phyloP scores from a whole-genome alignment of 1,284 basidiomycete genomes.

The Ceratobasidium sp. region DNA sequence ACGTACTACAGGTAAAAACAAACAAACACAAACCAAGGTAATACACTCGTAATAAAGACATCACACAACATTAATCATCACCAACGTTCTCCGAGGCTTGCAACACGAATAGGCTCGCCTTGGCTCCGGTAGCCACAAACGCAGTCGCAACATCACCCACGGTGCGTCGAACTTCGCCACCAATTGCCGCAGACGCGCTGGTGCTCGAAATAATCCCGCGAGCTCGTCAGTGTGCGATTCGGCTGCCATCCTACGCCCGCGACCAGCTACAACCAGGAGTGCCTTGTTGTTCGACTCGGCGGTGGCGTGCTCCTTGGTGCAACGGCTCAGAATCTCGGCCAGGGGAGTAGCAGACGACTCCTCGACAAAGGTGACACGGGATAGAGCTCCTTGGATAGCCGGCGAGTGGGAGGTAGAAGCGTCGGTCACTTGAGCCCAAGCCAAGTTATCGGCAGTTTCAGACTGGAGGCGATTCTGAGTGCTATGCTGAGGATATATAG shows the following conservation, averaged over 20 bases:
- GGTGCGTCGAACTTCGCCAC: conserved; percentile 56
- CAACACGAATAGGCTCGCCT: conserved; percentile 70
- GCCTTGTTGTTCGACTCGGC: conserved; percentile 51
- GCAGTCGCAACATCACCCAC: conserved; percentile 54
- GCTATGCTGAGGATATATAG: conserved; percentile 66
- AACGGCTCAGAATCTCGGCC: conserved; percentile 57
- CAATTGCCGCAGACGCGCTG: conserved; percentile 67
- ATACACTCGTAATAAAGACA: background rate
- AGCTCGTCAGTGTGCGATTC: conserved; percentile 50
- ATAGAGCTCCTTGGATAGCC: conserved; percentile 51
- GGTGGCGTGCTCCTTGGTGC: conserved; percentile 41
- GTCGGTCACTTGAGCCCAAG: conserved; percentile 64
- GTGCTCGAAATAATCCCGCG: conserved; percentile 49
- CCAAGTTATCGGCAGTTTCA: conserved; percentile 72
- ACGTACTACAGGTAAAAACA: background rate
- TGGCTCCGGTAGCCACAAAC: conserved; percentile 58
- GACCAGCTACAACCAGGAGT: conserved; percentile 55
- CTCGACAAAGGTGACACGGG: conserved; percentile 64
- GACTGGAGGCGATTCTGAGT: conserved; percentile 71
- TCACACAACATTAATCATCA: conserved; percentile 6
- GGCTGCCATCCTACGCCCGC: conserved; percentile 51
- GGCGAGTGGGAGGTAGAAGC: conserved; percentile 47
- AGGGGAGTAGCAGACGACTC: conserved; percentile 61
- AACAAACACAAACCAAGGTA: background rate
- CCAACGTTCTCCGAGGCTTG: conserved; percentile 56